Percentiles rank a stretch among this genome's conserved stretches.
Evolutionary conservation across 148 eudicot genomes (phyloP).

Genomic region (Selenicereus undatus): DNA sequence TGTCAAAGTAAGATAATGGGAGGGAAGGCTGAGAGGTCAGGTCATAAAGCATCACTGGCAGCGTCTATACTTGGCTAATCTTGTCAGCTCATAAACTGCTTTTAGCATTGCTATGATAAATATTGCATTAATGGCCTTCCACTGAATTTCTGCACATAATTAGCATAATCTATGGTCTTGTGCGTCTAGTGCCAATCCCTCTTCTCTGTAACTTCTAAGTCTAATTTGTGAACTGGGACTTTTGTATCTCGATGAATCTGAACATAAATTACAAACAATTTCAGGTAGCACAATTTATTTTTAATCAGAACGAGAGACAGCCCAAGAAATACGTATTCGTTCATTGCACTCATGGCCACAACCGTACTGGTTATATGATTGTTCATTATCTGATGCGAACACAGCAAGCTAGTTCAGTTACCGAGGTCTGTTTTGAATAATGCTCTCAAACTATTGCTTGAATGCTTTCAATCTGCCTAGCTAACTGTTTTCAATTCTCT

Average conservation of each 20-base stretch:
- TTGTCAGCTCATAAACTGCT: neutral
- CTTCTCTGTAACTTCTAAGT: neutral
- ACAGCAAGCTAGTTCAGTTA: constrained; percentile 54
- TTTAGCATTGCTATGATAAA: neutral
- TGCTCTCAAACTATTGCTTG: constrained; percentile 9
- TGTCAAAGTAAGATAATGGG: too few relatives aligned
- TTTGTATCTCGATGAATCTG: neutral
- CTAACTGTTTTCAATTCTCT: constrained; percentile 6
- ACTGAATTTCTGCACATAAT: neutral
- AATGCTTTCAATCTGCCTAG: constrained; percentile 4
- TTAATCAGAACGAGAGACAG: constrained; percentile 61
- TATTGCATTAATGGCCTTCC: neutral
- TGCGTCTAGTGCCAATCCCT: neutral
- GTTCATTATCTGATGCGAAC: constrained; percentile 91
- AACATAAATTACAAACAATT: neutral
- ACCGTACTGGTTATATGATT: constrained; percentile 97
- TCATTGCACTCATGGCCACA: constrained; percentile 99
- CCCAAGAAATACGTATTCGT: constrained; percentile 71
- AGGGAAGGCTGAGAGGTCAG: too few relatives aligned
- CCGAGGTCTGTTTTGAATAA: constrained; percentile 52
- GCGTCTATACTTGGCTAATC: neutral
- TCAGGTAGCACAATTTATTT: constrained; percentile 73
- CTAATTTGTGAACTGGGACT: neutral
- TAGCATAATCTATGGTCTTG: neutral
- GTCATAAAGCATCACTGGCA: too few relatives aligned